phyloP scores from a whole-genome alignment of 371 early-diverging fungal genomes.

The Rhizopus sp. region DNA sequence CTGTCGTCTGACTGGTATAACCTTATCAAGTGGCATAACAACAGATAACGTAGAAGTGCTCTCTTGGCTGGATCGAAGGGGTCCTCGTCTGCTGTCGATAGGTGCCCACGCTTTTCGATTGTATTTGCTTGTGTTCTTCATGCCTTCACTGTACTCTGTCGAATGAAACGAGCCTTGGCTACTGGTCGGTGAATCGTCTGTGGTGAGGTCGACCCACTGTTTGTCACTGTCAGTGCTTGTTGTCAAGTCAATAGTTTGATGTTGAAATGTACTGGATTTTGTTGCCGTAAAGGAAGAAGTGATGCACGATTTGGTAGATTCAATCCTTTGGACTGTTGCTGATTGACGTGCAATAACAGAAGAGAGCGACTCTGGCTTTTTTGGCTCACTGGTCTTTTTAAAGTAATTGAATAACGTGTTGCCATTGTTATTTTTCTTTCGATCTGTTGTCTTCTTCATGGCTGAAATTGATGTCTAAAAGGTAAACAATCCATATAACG shows the following conservation, averaged over 20 bases:
- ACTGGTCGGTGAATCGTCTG: background rate
- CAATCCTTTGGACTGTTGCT: background rate
- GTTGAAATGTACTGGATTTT: background rate
- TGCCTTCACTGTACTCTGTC: constrained; percentile 3
- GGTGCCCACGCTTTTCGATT: constrained; percentile 16
- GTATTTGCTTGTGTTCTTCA: constrained; percentile 20
- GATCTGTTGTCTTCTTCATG: constrained; percentile 7
- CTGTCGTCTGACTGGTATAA: background rate
- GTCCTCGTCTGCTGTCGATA: constrained; percentile 7
- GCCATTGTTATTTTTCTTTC: constrained; percentile 1
- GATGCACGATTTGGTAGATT: background rate
- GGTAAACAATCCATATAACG: background rate
- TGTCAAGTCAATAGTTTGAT: background rate
- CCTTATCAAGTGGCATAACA: background rate
- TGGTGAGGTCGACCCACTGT: background rate
- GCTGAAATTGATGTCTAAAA: background rate
- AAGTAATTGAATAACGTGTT: constrained; percentile 25
- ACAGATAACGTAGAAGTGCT: background rate
- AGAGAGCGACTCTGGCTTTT: constrained; percentile 11
- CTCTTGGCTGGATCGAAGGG: constrained; percentile 19
- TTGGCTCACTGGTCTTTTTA: constrained; percentile 9
- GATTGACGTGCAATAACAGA: constrained; percentile 4
- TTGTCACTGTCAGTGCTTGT: background rate
- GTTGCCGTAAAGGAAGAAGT: background rate
- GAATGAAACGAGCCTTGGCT: constrained; percentile 4